Evolutionary conservation across 2,329 filamentous ascomycete genomes (phyloP).

Genomic region (Xylaria sp.): DNA sequence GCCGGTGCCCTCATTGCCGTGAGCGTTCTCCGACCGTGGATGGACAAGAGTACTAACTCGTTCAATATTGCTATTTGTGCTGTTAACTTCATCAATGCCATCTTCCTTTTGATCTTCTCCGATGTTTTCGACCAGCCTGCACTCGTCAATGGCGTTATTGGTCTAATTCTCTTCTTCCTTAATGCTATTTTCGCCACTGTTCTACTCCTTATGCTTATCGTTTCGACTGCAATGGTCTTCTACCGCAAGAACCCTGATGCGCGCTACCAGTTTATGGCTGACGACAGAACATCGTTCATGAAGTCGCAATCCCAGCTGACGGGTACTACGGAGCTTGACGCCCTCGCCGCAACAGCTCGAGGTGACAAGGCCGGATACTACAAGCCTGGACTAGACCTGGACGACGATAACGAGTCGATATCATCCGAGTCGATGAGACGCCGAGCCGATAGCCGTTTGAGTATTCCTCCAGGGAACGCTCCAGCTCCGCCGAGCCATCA

Average conservation of each 20-base stretch:
- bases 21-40: slow-evolving; percentile 84
- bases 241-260: slow-evolving; percentile 88
- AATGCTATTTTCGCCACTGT: slow-evolving; percentile 83
- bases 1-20: slow-evolving; percentile 76
- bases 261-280: slow-evolving; percentile 88
- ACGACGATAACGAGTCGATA: slow-evolving; percentile 76
- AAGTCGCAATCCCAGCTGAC: slow-evolving; percentile 82
- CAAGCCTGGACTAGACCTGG: slow-evolving; percentile 70
- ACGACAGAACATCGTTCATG: slow-evolving; percentile 90
- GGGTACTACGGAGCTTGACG: slow-evolving; percentile 80
- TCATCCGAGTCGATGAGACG: slow-evolving; percentile 64
- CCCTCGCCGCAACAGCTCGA: slow-evolving; percentile 82
- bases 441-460: slow-evolving; percentile 48
- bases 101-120: slow-evolving; percentile 86
- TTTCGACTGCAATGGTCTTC: slow-evolving; percentile 73
- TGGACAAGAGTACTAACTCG: slow-evolving; percentile 93
- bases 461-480: slow-evolving; percentile 34
- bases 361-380: slow-evolving; percentile 71
- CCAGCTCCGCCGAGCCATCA: slow-evolving; percentile 40
- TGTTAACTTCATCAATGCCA: slow-evolving; percentile 83
- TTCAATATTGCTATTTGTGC: slow-evolving; percentile 88
- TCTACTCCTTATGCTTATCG: slow-evolving; percentile 80
- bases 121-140: slow-evolving; percentile 81
- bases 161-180: slow-evolving; percentile 83
- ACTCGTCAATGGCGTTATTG: slow-evolving; percentile 83